Percentiles rank a stretch among this genome's conserved stretches.
phyloP scores from a whole-genome alignment of 139 green algal species.

The Chlorella sp. region DNA sequence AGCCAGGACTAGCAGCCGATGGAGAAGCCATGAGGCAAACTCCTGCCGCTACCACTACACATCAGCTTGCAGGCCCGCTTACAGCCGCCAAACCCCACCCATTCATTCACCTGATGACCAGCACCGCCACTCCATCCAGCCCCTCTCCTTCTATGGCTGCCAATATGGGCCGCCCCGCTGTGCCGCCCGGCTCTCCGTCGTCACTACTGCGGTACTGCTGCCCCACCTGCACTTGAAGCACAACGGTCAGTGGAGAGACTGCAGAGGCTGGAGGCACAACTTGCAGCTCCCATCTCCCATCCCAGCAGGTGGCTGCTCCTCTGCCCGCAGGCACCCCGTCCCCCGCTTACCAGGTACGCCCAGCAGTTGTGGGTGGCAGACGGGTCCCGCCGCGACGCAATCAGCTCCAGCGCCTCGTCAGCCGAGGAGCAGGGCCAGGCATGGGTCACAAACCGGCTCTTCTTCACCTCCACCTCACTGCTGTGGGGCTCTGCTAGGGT shows the following conservation, averaged over 20 bases:
- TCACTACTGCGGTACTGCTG: conserved; percentile 70
- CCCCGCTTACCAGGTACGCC: conserved; percentile 54
- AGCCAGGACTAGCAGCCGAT: no score
- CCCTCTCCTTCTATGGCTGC: conserved; percentile 78
- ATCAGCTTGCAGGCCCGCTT: not conserved
- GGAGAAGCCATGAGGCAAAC: no score
- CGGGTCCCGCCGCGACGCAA: conserved; percentile 53
- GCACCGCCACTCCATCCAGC: conserved; percentile 72
- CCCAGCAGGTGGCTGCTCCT: not conserved
- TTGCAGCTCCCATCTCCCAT: no score
- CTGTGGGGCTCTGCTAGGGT: conserved; percentile 25
- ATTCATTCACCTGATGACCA: conserved; percentile 62
- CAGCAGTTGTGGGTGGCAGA: conserved; percentile 88
- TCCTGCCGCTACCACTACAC: no score
- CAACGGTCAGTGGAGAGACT: no score
- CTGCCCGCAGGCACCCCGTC: not conserved
- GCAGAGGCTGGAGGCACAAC: no score
- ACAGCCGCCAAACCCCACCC: not conserved
- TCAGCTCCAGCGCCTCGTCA: conserved; percentile 61
- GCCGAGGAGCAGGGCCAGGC: conserved; percentile 69
- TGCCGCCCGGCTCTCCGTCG: conserved; percentile 90
- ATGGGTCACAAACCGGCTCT: conserved; percentile 76
- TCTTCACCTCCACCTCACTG: conserved; percentile 64
- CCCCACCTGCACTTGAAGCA: conserved; percentile 11
- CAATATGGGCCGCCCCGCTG: conserved; percentile 87